A percentile compares a stretch with the other conserved stretches of the same genome.
Evolutionary conservation across 2,329 filamentous ascomycete species (phyloP).

Genomic region (Talaromyces marneffei): DNA sequence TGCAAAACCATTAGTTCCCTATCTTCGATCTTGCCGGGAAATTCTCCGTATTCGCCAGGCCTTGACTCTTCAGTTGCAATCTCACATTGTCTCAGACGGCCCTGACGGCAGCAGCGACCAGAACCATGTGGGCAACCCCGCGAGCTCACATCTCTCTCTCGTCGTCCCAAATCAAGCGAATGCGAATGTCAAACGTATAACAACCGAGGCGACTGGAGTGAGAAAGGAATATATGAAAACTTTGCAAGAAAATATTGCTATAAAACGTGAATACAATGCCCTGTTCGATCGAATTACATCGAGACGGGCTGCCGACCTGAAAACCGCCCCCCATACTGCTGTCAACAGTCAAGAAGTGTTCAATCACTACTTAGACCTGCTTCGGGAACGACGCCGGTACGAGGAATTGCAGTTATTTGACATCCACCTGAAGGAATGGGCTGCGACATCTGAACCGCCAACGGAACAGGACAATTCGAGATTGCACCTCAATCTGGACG

Average conservation of each 20-base stretch:
- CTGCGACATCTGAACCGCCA: slow-evolving; percentile 12
- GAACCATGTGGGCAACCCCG: not conserved
- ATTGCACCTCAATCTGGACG: slow-evolving; percentile 18
- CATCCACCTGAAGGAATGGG: slow-evolving; percentile 40
- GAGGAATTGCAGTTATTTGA: slow-evolving; percentile 45
- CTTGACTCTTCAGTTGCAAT: slow-evolving; percentile 34
- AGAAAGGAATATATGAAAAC: slow-evolving; percentile 44
- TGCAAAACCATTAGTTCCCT: slow-evolving; percentile 33
- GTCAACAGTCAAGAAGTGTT: slow-evolving; percentile 18
- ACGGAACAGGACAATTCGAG: slow-evolving; percentile 9
- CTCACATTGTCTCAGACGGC: slow-evolving; percentile 31
- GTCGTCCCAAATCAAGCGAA: slow-evolving; percentile 30
- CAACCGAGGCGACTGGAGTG: slow-evolving; percentile 37
- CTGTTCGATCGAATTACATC: slow-evolving; percentile 29
- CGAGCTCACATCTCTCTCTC: slow-evolving; percentile 26
- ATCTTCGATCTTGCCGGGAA: slow-evolving; percentile 36
- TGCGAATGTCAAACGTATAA: slow-evolving; percentile 29
- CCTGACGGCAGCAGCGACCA: slow-evolving; percentile 7
- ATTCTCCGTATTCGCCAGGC: slow-evolving; percentile 35
- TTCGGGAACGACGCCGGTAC: slow-evolving; percentile 43
- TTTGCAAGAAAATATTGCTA: slow-evolving; percentile 38
- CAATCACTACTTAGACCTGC: slow-evolving; percentile 39
- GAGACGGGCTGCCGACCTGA: slow-evolving; percentile 17
- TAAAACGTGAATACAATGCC: slow-evolving; percentile 34
- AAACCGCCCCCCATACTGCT: slow-evolving; percentile 12